Evolutionary conservation across 768 basidiomycete genomes (phyloP).

Genomic region (Pholiota microspora): DNA sequence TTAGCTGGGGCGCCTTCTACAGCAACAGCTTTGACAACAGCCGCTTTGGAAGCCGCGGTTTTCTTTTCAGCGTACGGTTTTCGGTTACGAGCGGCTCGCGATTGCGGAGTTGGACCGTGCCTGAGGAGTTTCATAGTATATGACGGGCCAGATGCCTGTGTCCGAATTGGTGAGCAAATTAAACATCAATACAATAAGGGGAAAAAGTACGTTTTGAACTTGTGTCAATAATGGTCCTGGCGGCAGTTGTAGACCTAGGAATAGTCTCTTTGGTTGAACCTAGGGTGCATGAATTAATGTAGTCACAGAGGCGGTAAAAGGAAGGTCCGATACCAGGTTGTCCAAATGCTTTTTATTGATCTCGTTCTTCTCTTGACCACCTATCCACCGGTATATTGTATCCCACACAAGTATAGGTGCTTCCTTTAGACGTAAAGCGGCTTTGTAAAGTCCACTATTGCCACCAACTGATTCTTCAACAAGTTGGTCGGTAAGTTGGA

Average conservation of each 20-base stretch:
- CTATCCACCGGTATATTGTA: conserved; percentile 59
- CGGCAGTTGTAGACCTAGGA: conserved; percentile 55
- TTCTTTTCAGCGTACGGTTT: conserved; percentile 28
- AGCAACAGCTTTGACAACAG: conserved; percentile 4
- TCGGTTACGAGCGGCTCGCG: conserved; percentile 26
- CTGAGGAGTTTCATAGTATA: conserved; percentile 60
- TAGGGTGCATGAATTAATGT: conserved; percentile 18
- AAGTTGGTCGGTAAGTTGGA: conserved; percentile 6
- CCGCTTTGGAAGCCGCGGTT: conserved; percentile 1
- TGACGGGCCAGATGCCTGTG: conserved; percentile 42
- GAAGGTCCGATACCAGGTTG: conserved; percentile 38
- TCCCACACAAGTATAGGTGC: conserved; percentile 54
- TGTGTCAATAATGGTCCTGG: conserved; percentile 56
- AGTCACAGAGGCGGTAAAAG: not conserved
- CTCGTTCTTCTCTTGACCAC: conserved; percentile 50
- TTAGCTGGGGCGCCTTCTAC: conserved; percentile 14
- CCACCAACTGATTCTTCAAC: conserved; percentile 11
- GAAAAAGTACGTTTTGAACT: conserved; percentile 51
- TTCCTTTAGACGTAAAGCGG: conserved; percentile 49
- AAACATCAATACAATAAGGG: not conserved
- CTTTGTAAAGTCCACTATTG: conserved; percentile 22
- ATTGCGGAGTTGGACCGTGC: conserved; percentile 35
- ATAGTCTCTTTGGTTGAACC: conserved; percentile 45
- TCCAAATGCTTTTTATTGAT: conserved; percentile 43
- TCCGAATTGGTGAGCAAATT: conserved; percentile 10